Conservation (phyloP, 805 yeast genomes). For the Nakazawaea wyomingensis region DNA sequence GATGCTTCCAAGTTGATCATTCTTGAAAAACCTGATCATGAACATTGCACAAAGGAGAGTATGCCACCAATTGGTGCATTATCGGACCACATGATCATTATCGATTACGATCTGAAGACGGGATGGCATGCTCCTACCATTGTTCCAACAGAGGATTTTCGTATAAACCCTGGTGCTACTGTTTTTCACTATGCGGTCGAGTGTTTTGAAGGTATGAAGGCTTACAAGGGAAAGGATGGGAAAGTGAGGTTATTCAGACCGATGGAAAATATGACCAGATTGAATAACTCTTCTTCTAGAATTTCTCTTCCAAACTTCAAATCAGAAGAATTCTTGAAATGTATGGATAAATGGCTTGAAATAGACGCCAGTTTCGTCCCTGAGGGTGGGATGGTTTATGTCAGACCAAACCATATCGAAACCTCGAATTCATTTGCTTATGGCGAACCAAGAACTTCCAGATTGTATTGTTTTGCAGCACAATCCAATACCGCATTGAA, state of each 20-base stretch:
- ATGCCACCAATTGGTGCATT: slow-evolving; percentile 19
- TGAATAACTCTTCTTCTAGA: slow-evolving; percentile 44
- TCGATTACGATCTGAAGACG: slow-evolving; percentile 36
- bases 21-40: background rate
- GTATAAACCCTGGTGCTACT: slow-evolving; percentile 36
- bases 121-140: slow-evolving; percentile 43
- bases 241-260: slow-evolving; percentile 32
- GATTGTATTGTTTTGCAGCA: slow-evolving; percentile 38
- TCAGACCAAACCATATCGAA: slow-evolving; percentile 49
- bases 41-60: background rate
- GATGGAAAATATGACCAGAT: slow-evolving; percentile 42
- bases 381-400: slow-evolving; percentile 38
- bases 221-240: slow-evolving; percentile 29
- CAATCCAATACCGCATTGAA: slow-evolving; percentile 33
- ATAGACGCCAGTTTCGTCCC: slow-evolving; percentile 42
- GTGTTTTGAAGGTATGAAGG: slow-evolving; percentile 44
- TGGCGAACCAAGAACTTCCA: slow-evolving; percentile 33
- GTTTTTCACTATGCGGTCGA: slow-evolving; percentile 43
- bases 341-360: slow-evolving; percentile 36
- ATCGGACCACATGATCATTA: slow-evolving; percentile 41
- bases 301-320: slow-evolving; percentile 44
- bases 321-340: slow-evolving; percentile 37
- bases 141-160: slow-evolving; percentile 35
- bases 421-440: slow-evolving; percentile 40
- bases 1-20: slow-evolving; percentile 8